These are phyloP conservation scores for Pneumocystis sp. DNA, from an alignment of 1,139 yeast species.

Conservation along the genomic window DNA sequence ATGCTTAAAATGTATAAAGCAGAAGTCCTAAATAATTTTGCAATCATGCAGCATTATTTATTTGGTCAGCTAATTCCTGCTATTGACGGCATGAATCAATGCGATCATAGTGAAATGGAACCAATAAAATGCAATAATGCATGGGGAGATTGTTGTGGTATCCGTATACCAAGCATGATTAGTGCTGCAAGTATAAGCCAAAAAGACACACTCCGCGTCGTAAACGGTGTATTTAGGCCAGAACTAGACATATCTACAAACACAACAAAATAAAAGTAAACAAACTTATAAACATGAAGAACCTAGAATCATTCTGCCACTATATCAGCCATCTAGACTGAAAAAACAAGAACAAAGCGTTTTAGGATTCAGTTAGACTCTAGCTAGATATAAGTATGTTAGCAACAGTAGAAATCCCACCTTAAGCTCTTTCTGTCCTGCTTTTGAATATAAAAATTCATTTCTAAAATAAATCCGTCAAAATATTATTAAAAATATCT, in stretches of 20 bases:
- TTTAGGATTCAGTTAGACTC: not conserved
- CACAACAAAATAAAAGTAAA: not conserved
- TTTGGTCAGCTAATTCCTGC: slow-evolving; percentile 42
- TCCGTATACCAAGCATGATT: slow-evolving; percentile 85
- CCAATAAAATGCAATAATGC: slow-evolving; percentile 22
- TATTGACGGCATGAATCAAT: slow-evolving; percentile 14
- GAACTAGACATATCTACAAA: not conserved
- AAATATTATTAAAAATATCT: not conserved
- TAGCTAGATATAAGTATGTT: not conserved
- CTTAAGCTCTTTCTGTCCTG: slow-evolving; percentile 6
- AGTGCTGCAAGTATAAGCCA: slow-evolving; percentile 40
- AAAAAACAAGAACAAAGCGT: not conserved
- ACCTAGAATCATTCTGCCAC: too few species aligned
- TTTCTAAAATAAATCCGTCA: not conserved
- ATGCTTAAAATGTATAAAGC: slow-evolving; percentile 93
- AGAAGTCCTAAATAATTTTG: slow-evolving; percentile 77
- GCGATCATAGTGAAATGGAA: slow-evolving; percentile 18
- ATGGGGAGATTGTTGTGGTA: slow-evolving; percentile 99
- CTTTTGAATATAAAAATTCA: slow-evolving; percentile 11
- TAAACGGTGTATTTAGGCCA: not conserved
- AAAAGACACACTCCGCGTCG: not conserved
- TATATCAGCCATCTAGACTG: not conserved
- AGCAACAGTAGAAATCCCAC: not conserved
- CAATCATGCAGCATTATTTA: slow-evolving; percentile 84
- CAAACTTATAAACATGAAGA: not conserved